phyloP scores from a whole-genome alignment of 1,284 basidiomycete species.

The Puccinia hordei region DNA sequence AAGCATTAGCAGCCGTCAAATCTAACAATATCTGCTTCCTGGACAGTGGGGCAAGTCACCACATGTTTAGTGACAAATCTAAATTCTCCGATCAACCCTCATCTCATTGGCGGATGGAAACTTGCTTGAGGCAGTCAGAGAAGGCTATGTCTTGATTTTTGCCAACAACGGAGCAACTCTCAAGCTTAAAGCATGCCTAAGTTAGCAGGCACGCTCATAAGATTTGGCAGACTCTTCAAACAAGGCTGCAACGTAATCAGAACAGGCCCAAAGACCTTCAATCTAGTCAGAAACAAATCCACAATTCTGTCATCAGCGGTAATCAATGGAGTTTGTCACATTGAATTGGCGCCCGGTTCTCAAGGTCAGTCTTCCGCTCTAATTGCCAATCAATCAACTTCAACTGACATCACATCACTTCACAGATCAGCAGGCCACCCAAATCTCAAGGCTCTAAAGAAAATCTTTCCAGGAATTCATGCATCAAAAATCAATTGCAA shows the following conservation, averaged over 20 bases:
- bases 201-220: background rate
- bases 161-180: background rate
- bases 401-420: background rate
- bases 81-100: background rate
- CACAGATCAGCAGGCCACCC: background rate
- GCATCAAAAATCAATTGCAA: background rate
- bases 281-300: background rate
- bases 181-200: background rate
- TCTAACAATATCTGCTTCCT: background rate
- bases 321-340: background rate
- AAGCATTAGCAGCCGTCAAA: background rate
- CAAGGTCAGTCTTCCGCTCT: background rate
- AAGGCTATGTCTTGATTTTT: too few species aligned
- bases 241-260: background rate
- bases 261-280: background rate
- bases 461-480: background rate
- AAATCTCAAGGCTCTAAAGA: background rate
- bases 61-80: background rate
- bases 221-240: background rate
- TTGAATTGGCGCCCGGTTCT: background rate
- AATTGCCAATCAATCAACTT: background rate
- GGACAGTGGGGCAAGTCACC: constrained; percentile 1
- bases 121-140: background rate
- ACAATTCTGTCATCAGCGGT: background rate
- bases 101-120: background rate